Evolutionary conservation across 2,329 filamentous ascomycete genomes (phyloP).

Genomic region (Torrubiella hemipterigena): DNA sequence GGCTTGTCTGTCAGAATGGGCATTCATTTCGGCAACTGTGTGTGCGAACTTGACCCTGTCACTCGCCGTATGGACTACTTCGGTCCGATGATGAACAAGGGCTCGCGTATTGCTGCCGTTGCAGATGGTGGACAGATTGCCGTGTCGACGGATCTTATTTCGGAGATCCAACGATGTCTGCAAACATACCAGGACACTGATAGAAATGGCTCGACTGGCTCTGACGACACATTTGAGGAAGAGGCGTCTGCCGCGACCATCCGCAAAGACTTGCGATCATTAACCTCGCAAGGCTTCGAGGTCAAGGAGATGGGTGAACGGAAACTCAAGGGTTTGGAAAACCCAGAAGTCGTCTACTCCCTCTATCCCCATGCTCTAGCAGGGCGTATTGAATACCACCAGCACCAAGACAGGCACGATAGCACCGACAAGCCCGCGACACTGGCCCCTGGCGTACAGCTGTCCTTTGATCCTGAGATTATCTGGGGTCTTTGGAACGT

Average conservation of each 20-base stretch:
- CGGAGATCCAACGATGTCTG: constrained; percentile 82
- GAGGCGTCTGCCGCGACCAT: constrained; percentile 67
- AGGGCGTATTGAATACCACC: constrained; percentile 64
- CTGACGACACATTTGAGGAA: constrained; percentile 58
- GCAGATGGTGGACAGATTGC: constrained; percentile 96
- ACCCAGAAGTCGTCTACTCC: constrained; percentile 89
- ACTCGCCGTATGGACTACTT: constrained; percentile 99
- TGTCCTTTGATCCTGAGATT: constrained; percentile 67
- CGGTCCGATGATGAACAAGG: constrained; percentile 97
- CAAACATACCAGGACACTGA: constrained; percentile 85
- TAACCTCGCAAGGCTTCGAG: constrained; percentile 88
- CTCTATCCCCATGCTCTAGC: constrained; percentile 86
- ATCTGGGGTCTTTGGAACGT: constrained; percentile 88
- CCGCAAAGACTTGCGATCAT: constrained; percentile 72
- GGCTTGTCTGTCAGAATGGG: constrained; percentile 96
- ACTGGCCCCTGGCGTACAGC: constrained; percentile 51
- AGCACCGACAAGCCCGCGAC: constrained; percentile 45
- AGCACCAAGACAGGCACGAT: constrained; percentile 31
- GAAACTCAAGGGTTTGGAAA: constrained; percentile 93
- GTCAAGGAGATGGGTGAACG: constrained; percentile 93
- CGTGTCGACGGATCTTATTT: constrained; percentile 93
- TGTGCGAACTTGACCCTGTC: constrained; percentile 91
- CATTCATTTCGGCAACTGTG: constrained; percentile 87
- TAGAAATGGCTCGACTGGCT: constrained; percentile 52
- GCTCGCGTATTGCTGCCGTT: constrained; percentile 83